Evolutionary conservation across 768 basidiomycete genomes (phyloP).

Genomic region (Termitomyces sp.): DNA sequence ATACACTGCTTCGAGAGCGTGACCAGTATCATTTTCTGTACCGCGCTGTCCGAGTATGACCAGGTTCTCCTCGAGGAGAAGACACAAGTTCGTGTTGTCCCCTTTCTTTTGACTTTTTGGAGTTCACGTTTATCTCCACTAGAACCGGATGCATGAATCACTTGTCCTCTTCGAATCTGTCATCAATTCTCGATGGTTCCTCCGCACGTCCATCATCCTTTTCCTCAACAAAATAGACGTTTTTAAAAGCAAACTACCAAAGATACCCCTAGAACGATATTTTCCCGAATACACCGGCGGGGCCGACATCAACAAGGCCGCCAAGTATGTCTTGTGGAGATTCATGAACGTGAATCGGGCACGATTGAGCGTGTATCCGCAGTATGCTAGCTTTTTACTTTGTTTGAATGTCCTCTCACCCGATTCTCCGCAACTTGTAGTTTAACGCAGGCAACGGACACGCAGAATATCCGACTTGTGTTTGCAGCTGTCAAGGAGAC

Average conservation of each 20-base stretch:
- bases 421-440: neutral
- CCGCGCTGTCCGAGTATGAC: constrained; percentile 71
- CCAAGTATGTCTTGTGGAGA: constrained; percentile 92
- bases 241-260: constrained; percentile 84
- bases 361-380: constrained; percentile 87
- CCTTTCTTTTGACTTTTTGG: constrained; percentile 22
- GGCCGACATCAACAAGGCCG: constrained; percentile 88
- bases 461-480: constrained; percentile 16
- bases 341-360: constrained; percentile 93
- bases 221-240: constrained; percentile 96
- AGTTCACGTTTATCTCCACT: neutral
- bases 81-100: constrained; percentile 46
- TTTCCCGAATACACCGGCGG: constrained; percentile 92
- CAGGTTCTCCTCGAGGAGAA: constrained; percentile 69
- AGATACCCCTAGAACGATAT: constrained; percentile 72
- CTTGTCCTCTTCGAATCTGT: constrained; percentile 90
- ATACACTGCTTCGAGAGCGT: constrained; percentile 43
- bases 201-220: constrained; percentile 87
- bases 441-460: constrained; percentile 20
- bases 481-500: constrained; percentile 20
- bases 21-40: constrained; percentile 65
- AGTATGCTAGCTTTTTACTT: constrained; percentile 47
- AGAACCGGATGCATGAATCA: constrained; percentile 95
- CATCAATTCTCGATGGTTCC: constrained; percentile 85
- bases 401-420: neutral